Conservation (phyloP, 495 filamentous ascomycete genomes). For the Annulohypoxylon moriforme region DNA sequence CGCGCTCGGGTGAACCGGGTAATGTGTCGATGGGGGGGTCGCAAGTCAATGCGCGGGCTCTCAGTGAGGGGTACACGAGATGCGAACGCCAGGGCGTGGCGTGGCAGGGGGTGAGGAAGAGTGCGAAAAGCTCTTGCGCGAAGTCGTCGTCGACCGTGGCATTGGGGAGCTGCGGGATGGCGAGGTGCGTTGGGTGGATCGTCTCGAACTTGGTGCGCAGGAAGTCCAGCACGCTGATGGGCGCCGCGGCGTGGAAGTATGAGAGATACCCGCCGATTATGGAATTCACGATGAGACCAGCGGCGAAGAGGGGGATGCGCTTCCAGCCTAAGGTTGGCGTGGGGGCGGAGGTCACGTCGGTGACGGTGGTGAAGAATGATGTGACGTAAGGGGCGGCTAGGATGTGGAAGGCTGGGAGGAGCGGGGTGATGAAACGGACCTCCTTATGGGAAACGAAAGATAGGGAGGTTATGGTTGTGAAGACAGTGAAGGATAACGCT, state of each 20-base stretch:
- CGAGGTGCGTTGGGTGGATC: conserved; percentile 54
- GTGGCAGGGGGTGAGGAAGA: conserved; percentile 98
- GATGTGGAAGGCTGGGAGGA: conserved; percentile 86
- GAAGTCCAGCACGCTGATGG: conserved; percentile 75
- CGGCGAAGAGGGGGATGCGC: conserved; percentile 65
- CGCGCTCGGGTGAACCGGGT: conserved; percentile 62
- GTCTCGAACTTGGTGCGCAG: conserved; percentile 76
- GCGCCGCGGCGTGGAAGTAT: conserved; percentile 80
- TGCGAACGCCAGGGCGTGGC: conserved; percentile 96
- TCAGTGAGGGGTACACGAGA: conserved; percentile 76
- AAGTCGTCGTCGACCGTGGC: conserved; percentile 43
- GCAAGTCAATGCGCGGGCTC: conserved; percentile 89
- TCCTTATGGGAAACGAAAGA: conserved; percentile 95
- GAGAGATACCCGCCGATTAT: conserved; percentile 79
- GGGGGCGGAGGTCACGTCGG: conserved; percentile 32
- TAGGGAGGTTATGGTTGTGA: conserved; percentile 71
- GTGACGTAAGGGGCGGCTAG: conserved; percentile 75
- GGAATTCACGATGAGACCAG: conserved; percentile 73
- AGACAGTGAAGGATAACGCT: conserved; percentile 69
- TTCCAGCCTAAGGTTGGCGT: conserved; percentile 48
- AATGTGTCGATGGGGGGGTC: conserved; percentile 82
- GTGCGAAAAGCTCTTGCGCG: conserved; percentile 68
- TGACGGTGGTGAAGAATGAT: conserved; percentile 67
- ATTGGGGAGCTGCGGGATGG: conserved; percentile 43
- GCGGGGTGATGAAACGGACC: conserved; percentile 95